Conservation (phyloP, 164 flowering plant genomes). For the grape (Vitis vinifera) region ASM3070453v1 NC_081811.1:24557501-24558000, state of each 20-base stretch:
- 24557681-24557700: not conserved
- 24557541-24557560: too few relatives aligned
- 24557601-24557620: too few relatives aligned
- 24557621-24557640: too few relatives aligned
- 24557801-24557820: conserved; percentile 33
- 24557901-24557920: conserved; percentile 2
- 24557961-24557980: not conserved
- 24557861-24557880: not conserved
- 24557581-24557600: too few relatives aligned
- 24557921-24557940: conserved; percentile 10
- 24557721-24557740: too few relatives aligned
- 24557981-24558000: conserved; percentile 2
- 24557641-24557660: too few relatives aligned
- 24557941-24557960: not conserved
- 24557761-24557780: not conserved
- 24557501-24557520: too few relatives aligned
- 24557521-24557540: too few relatives aligned
- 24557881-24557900: not conserved
- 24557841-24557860: conserved; percentile 1
- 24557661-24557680: too few relatives aligned
- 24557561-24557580: too few relatives aligned
- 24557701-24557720: too few relatives aligned
- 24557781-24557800: conserved; percentile 16
- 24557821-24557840: conserved; percentile 2
- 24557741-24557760: too few relatives aligned